Conservation (phyloP, 2,329 filamentous ascomycete genomes). For the Botrytis galanthina region DNA sequence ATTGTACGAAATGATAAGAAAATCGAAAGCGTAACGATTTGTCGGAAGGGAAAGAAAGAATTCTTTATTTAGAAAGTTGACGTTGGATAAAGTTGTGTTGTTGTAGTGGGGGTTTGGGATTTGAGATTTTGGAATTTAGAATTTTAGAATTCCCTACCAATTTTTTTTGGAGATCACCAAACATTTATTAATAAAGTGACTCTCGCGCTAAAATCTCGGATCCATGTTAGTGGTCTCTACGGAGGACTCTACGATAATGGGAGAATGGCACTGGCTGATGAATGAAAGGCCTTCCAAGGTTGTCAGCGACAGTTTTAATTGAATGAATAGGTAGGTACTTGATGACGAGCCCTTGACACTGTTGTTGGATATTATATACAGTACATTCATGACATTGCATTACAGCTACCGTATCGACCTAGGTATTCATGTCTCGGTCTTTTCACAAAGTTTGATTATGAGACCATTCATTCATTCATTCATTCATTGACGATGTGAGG, state of each 20-base stretch:
- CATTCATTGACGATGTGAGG: neutral
- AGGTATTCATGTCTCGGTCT: neutral
- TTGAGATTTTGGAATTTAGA: neutral
- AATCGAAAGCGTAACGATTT: neutral
- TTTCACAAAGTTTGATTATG: neutral
- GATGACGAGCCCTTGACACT: neutral
- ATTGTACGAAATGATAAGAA: neutral
- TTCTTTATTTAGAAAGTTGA: constrained; percentile 6
- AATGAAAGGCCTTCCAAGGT: neutral
- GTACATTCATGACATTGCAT: neutral
- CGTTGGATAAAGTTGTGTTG: constrained; percentile 7
- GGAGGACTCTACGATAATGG: neutral
- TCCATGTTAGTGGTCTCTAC: neutral
- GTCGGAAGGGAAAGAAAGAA: neutral
- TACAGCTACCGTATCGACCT: neutral
- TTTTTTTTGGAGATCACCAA: constrained; percentile 2
- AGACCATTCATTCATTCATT: too few relatives aligned
- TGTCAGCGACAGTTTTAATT: neutral
- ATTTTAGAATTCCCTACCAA: neutral
- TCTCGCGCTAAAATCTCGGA: neutral
- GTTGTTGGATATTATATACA: neutral
- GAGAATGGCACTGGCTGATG: neutral
- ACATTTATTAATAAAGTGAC: neutral
- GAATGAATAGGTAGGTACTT: neutral
- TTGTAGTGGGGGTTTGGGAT: constrained; percentile 1